Evolutionary conservation across 2,329 filamentous ascomycete genomes (phyloP), one percentile per base, ranked within the genome.

Genomic region (Apiospora sp.): DNA sequence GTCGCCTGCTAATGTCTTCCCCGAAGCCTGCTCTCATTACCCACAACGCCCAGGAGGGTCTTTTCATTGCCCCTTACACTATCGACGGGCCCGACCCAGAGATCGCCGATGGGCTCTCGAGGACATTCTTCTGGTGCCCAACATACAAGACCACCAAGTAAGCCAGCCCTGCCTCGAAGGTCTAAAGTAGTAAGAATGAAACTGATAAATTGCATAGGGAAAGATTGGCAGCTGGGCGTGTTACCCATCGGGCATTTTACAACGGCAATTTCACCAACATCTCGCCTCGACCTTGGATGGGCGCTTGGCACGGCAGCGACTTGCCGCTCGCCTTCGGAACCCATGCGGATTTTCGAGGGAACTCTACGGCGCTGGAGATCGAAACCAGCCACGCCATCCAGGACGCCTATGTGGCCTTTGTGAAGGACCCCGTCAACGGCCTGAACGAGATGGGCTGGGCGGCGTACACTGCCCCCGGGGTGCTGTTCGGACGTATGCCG

Each of bases 191-290:
- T 34, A 64, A 3, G 22, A 14, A 64, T n/a, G 10, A n/a, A 64
- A 64, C 58, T 64, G 34, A 64, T 19, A 22, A n/a, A 10, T 41
- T 64, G 34, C 30, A 22, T 4, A 64, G 58, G 34, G 58, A 64
- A 19, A 64, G 58, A 41, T n/a, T 64, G 58, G 58, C 58, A 64
- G 58, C 75, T 75, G 71, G n/a, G 71, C 76, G 43, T 78, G 77
- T n/a, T 16, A 43, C 14, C 30, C 49, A 24, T 72, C 78, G 1
- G 22, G 58, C 58, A 10, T 64, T 41, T 85, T 85, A 83, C 73
- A 78, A 79, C 3, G 84, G 83, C 67, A 82, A 73, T 43, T 73
- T 73, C 49, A 71, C 64, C 64, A 74, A 74, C 49, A 70, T 74
- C 49, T 72, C 71, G 6, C 73, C 73, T 27, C 69, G 37, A 44